Conservation (phyloP, 2,329 filamentous ascomycete genomes). For the Hypoxylon rubiginosum region DNA sequence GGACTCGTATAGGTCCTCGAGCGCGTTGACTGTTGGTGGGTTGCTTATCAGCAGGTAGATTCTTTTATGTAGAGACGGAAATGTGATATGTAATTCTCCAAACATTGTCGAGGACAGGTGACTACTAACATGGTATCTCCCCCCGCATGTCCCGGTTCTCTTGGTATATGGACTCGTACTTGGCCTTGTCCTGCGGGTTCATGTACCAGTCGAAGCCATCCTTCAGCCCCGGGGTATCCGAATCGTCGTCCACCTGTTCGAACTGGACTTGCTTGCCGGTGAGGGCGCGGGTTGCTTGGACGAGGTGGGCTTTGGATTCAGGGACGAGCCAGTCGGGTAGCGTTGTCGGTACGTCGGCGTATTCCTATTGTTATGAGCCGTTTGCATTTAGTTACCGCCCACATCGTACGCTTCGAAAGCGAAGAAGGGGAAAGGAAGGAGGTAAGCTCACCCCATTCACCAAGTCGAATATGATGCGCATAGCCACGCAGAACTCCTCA, state of each 20-base stretch:
- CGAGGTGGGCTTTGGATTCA: conserved; percentile 91
- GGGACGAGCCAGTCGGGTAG: conserved; percentile 97
- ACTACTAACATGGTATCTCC: conserved; percentile 78
- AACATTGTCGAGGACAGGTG: too few species aligned
- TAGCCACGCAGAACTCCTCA: conserved; percentile 99
- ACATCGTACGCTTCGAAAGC: not conserved
- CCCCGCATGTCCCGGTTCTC: conserved; percentile 91
- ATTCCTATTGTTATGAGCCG: conserved; percentile 72
- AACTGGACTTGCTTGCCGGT: conserved; percentile 85
- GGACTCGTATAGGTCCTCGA: conserved; percentile 87
- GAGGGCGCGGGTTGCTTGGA: conserved; percentile 85
- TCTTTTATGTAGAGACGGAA: not conserved
- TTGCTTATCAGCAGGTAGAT: not conserved
- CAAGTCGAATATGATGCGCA: conserved; percentile 97
- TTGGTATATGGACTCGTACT: conserved; percentile 98
- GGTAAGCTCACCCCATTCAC: conserved; percentile 85
- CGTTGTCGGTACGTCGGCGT: conserved; percentile 84
- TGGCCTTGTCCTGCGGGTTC: conserved; percentile 88
- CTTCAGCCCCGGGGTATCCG: conserved; percentile 86
- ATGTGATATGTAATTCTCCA: too few species aligned
- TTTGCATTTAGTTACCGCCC: conserved; percentile 7
- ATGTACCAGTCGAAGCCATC: conserved; percentile 99
- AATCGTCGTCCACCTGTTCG: conserved; percentile 85
- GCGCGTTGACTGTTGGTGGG: conserved; percentile 72
- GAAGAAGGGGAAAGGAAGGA: conserved; percentile 13